phyloP scores from a whole-genome alignment of 805 yeast genomes.

The Candida saitoana region DNA sequence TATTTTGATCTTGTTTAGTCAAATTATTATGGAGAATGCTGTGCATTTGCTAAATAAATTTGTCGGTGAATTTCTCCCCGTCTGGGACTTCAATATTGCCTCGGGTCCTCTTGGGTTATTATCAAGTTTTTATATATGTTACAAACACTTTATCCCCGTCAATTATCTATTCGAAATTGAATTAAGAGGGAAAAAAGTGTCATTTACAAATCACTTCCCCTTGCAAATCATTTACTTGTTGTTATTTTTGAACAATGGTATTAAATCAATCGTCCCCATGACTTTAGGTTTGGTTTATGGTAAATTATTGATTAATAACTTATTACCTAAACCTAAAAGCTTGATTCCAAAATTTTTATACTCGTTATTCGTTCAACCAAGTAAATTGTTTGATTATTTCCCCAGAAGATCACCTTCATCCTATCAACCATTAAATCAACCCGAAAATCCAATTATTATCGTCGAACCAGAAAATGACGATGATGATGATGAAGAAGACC shows the following conservation, averaged over 20 bases:
- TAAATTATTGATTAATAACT: conserved; percentile 28
- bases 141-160: conserved; percentile 29
- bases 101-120: conserved; percentile 41
- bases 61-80: conserved; percentile 6
- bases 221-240: conserved; percentile 34
- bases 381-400: conserved; percentile 5
- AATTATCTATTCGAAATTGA: conserved; percentile 33
- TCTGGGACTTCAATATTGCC: conserved; percentile 15
- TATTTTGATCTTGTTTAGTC: conserved; percentile 41
- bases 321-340: conserved; percentile 32
- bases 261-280: conserved; percentile 32
- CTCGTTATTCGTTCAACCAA: conserved; percentile 26
- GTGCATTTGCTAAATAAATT: conserved; percentile 10
- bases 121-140: conserved; percentile 38
- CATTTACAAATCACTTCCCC: conserved; percentile 36
- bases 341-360: conserved; percentile 25
- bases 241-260: conserved; percentile 36
- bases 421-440: conserved; percentile 6
- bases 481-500: conserved; percentile 23
- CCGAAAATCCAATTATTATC: conserved; percentile 1
- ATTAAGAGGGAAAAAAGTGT: conserved; percentile 20
- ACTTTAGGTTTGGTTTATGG: conserved; percentile 37
- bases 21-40: conserved; percentile 13
- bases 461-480: conserved; percentile 17
- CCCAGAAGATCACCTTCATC: background rate